Evolutionary conservation across 352 stramenopile species (phyloP).

Genomic region (Achlya hypogyna): DNA sequence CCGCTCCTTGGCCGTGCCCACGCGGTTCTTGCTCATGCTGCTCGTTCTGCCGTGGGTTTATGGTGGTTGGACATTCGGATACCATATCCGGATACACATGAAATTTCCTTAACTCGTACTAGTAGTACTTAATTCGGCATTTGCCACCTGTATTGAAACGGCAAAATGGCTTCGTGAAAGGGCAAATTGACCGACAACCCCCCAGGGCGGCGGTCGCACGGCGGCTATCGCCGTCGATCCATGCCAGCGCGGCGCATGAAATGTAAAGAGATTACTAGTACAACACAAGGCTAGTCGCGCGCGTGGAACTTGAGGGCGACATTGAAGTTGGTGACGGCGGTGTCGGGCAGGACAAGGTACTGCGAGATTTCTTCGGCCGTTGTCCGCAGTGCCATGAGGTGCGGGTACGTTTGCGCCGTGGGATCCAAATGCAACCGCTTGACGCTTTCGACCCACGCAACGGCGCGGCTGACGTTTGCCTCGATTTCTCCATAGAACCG

Average conservation of each 20-base stretch:
- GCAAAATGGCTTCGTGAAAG: too few species aligned
- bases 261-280: too few species aligned
- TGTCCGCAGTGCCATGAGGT: conserved; percentile 31
- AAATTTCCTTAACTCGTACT: background rate
- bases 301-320: conserved; percentile 11
- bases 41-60: conserved; percentile 23
- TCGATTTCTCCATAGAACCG: conserved; percentile 66
- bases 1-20: conserved; percentile 66
- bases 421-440: conserved; percentile 48
- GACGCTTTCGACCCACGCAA: conserved; percentile 47
- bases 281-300: background rate
- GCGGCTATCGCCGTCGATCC: too few species aligned
- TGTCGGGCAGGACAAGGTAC: conserved; percentile 54
- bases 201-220: too few species aligned
- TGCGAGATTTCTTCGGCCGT: conserved; percentile 44
- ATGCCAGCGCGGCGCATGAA: too few species aligned
- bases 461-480: conserved; percentile 51
- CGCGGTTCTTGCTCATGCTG: conserved; percentile 37
- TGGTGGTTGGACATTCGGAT: background rate
- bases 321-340: conserved; percentile 34
- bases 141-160: background rate
- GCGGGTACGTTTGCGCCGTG: conserved; percentile 45
- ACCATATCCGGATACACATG: background rate
- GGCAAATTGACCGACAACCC: too few species aligned
- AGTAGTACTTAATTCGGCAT: background rate